Evolutionary conservation across 352 stramenopile genomes (phyloP), one percentile per base, ranked within the genome.

Genomic region (Pythium pyrilobum): DNA sequence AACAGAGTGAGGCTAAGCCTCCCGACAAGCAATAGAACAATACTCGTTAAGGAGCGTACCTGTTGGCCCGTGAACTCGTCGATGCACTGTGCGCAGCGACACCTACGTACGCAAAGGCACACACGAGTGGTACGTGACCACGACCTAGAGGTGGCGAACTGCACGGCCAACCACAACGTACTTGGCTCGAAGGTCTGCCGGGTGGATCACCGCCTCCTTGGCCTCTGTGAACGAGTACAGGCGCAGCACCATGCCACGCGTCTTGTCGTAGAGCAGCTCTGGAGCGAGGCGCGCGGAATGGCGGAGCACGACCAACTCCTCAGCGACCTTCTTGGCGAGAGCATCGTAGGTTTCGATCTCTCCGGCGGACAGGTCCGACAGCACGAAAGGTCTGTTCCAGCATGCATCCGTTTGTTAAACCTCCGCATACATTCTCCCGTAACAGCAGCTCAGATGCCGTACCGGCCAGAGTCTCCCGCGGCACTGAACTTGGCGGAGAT

Each of bases 1-100:
- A n/a, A n/a, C n/a, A n/a, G n/a, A 59, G 54, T 15, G 20, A 57
- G 34, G 2, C 25, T n/a, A n/a, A n/a, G n/a, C n/a, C n/a, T n/a
- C n/a, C 32, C 24, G 5, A 38, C 24, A 15, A 40, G 6, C 21
- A 34, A 29, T 4, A 10, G 16, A 38, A n/a, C n/a, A n/a, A n/a
- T n/a, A n/a, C n/a, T n/a, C n/a, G n/a, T n/a, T n/a, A n/a, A n/a
- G 25, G 5, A 40, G 52, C 48, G 40, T 62, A 93, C 83, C 66
- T 91, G 80, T 9, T 83, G 61, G 46, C 84, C 84, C 18, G 80
- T 95, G 57, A 95, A 95, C 49, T 95, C 84, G 52, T 92, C 82
- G 39, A 92, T 86, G 56, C 84, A 95, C 69, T 90, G 76, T 13
- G 84, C 84, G 33, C 84, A 95, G 11, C 82, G 80, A 51, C 84